These are phyloP conservation scores for Cucurbita maxima DNA, from an alignment of 306 rosid genomes.

Conservation along the genomic window DNA sequence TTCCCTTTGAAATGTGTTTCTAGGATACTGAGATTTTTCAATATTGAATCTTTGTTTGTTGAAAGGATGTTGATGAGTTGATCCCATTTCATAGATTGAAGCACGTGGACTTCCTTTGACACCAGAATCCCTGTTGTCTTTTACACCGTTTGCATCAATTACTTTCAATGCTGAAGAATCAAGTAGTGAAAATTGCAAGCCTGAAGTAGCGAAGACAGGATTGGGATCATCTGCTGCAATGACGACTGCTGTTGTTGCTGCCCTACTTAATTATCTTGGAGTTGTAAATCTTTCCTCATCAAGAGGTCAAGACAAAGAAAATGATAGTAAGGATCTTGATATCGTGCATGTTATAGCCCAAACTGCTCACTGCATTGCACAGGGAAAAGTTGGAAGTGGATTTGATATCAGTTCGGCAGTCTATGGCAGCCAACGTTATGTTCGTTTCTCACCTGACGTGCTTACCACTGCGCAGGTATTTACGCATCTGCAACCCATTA, in stretches of 20 bases:
- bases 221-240: slow-evolving; percentile 96
- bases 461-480: slow-evolving; percentile 67
- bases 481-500: neutral
- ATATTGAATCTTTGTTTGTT: neutral
- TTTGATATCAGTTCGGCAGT: slow-evolving; percentile 95
- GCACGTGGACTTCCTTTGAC: slow-evolving; percentile 67
- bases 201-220: slow-evolving; percentile 97
- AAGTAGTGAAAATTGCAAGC: slow-evolving; percentile 45
- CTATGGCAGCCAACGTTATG: slow-evolving; percentile 91
- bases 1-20: neutral
- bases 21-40: neutral
- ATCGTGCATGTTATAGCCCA: slow-evolving; percentile 79
- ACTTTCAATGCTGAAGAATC: slow-evolving; percentile 59
- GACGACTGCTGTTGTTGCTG: slow-evolving; percentile 90
- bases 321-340: slow-evolving; percentile 41
- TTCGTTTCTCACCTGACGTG: slow-evolving; percentile 89
- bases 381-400: slow-evolving; percentile 97
- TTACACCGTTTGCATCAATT: slow-evolving; percentile 77
- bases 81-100: slow-evolving; percentile 48
- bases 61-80: slow-evolving; percentile 6
- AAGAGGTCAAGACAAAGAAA: slow-evolving; percentile 23
- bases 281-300: slow-evolving; percentile 45
- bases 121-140: slow-evolving; percentile 60
- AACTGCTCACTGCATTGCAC: slow-evolving; percentile 88
- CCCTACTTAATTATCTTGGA: slow-evolving; percentile 78